A percentile compares a stretch with the other conserved stretches of the same genome.
Evolutionary conservation across 768 basidiomycete species (phyloP).

Genomic region (Sistotremastrum suecicum): DNA sequence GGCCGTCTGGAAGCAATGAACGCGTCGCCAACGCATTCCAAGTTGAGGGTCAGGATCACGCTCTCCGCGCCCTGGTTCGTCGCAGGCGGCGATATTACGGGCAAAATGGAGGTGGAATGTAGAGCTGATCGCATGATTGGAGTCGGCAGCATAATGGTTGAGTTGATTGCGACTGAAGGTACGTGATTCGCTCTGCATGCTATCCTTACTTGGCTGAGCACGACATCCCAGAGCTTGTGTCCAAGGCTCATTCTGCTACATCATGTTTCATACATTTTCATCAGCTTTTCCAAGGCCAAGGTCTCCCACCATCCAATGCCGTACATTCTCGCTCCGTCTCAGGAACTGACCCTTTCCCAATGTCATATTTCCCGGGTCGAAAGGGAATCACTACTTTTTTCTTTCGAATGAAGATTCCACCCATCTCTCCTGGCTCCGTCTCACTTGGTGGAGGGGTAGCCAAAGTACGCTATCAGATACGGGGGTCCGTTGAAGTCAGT

Average conservation of each 20-base stretch:
- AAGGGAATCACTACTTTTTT: conserved; percentile 66
- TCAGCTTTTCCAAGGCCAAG: conserved; percentile 68
- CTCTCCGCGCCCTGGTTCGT: conserved; percentile 48
- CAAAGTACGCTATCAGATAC: conserved; percentile 55
- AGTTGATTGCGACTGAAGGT: conserved; percentile 66
- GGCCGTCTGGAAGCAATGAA: conserved; percentile 53
- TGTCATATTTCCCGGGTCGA: conserved; percentile 57
- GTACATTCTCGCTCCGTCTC: conserved; percentile 48
- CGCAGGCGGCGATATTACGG: conserved; percentile 51
- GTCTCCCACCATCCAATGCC: conserved; percentile 73
- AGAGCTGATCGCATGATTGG: conserved; percentile 55
- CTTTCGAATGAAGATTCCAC: conserved; percentile 61
- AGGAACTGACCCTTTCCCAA: conserved; percentile 47
- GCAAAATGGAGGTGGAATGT: conserved; percentile 72
- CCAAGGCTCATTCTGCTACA: conserved; percentile 68
- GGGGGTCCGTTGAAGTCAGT: conserved; percentile 53
- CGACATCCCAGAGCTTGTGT: conserved; percentile 43
- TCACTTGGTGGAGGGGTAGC: conserved; percentile 59
- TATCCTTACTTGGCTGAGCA: conserved; percentile 4
- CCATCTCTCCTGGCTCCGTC: conserved; percentile 55
- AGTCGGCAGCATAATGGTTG: conserved; percentile 62
- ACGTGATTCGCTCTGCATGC: conserved; percentile 6
- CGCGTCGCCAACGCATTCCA: conserved; percentile 62
- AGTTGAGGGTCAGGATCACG: conserved; percentile 54
- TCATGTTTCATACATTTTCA: conserved; percentile 60